phyloP scores from a whole-genome alignment of 2,329 filamentous ascomycete species.

The Cladosporium sp. region DNA sequence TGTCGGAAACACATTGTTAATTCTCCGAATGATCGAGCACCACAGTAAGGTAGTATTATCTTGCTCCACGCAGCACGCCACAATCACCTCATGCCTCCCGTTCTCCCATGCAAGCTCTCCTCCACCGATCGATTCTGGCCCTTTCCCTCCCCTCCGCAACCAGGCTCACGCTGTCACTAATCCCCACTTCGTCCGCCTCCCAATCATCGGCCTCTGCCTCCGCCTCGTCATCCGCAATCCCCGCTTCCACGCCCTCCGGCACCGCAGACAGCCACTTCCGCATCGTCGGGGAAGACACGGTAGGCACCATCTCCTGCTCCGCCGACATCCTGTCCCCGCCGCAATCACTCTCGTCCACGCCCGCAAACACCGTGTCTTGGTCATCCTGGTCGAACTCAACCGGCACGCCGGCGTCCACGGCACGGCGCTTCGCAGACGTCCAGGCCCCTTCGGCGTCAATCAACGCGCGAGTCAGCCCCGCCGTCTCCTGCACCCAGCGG shows the following conservation, averaged over 20 bases:
- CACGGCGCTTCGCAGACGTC: slow-evolving; percentile 9
- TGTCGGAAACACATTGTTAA: no score
- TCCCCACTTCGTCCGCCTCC: slow-evolving; percentile 15
- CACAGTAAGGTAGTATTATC: no score
- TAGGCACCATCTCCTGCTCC: slow-evolving; percentile 1
- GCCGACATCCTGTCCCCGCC: background rate
- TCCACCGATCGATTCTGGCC: slow-evolving; percentile 18
- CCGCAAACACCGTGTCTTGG: slow-evolving; percentile 4
- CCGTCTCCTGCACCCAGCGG: slow-evolving; percentile 11
- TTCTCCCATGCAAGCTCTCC: background rate
- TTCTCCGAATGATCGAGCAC: no score
- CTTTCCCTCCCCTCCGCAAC: slow-evolving; percentile 16
- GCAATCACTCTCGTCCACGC: background rate
- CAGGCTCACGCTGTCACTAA: slow-evolving; percentile 18
- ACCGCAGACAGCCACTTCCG: slow-evolving; percentile 1
- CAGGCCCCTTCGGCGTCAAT: slow-evolving; percentile 18
- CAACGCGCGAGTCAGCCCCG: slow-evolving; percentile 15
- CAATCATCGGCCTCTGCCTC: slow-evolving; percentile 10
- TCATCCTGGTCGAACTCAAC: slow-evolving; percentile 8
- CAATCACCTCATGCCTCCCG: background rate
- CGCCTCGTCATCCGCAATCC: background rate
- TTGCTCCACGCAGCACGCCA: no score
- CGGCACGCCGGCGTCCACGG: slow-evolving; percentile 11
- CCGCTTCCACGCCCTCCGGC: slow-evolving; percentile 1
- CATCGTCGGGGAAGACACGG: background rate